phyloP scores from a whole-genome alignment of 108 stramenopile species.

The Stephanodiscus minutulus region DNA sequence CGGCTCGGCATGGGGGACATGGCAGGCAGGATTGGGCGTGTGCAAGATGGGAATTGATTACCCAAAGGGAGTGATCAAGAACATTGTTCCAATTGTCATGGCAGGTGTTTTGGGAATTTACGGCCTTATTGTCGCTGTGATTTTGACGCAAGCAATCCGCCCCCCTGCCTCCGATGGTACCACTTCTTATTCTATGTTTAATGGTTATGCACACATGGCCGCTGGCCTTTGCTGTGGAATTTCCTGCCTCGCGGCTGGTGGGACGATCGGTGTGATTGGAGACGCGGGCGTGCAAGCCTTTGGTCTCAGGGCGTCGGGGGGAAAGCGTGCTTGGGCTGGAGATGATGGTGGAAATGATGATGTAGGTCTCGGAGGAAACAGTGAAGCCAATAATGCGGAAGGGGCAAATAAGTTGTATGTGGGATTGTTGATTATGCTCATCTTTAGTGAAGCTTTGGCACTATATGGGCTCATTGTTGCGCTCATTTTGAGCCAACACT shows the following conservation, averaged over 20 bases:
- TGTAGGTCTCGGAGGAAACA: too few relatives aligned
- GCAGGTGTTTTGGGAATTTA: constrained; percentile 99
- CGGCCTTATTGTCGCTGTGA: constrained; percentile 98
- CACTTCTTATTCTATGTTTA: constrained; percentile 88
- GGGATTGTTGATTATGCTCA: constrained; percentile 98
- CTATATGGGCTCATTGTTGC: constrained; percentile 99
- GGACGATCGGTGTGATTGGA: constrained; percentile 99
- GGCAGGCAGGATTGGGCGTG: constrained; percentile 98
- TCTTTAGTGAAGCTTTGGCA: constrained; percentile 99
- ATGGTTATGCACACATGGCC: constrained; percentile 96
- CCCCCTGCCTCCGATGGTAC: constrained; percentile 72
- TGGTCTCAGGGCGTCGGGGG: constrained; percentile 97
- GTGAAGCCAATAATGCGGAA: too few relatives aligned
- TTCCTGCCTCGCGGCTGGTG: constrained; percentile 96
- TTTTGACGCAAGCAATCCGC: constrained; percentile 89
- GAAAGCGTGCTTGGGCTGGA: too few relatives aligned
- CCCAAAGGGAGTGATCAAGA: constrained; percentile 98
- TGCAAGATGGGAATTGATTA: constrained; percentile 99
- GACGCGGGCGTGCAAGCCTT: constrained; percentile 99
- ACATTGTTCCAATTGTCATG: constrained; percentile 99
- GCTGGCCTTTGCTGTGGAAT: constrained; percentile 98
- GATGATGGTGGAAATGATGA: too few relatives aligned
- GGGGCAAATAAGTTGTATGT: constrained; percentile 99
- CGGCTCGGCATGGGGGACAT: constrained; percentile 98
- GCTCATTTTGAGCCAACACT: constrained; percentile 95